These are phyloP conservation scores for Colletotrichum camelliae DNA, from an alignment of 2,329 filamentous ascomycete genomes.

Conservation along the genomic window DNA sequence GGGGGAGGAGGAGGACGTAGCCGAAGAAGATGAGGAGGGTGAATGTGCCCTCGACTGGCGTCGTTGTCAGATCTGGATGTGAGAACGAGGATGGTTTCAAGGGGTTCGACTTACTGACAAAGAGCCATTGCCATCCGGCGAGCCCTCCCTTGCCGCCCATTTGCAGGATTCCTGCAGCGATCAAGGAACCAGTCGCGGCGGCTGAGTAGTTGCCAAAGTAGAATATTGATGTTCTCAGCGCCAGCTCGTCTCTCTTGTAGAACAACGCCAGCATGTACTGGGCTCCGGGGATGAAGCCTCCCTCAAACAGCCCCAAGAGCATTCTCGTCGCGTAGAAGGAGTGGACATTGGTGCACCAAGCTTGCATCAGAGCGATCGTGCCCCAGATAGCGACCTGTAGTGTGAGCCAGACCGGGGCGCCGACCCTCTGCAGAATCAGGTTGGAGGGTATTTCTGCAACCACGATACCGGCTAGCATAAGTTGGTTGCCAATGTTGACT, in stretches of 20 bases:
- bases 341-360: slow-evolving; percentile 28
- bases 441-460: slow-evolving; percentile 44
- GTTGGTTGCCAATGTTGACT: slow-evolving; percentile 57
- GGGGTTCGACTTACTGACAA: neutral
- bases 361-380: slow-evolving; percentile 30
- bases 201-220: slow-evolving; percentile 48
- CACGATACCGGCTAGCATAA: slow-evolving; percentile 55
- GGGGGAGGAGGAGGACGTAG: slow-evolving; percentile 11
- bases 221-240: slow-evolving; percentile 39
- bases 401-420: slow-evolving; percentile 19
- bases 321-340: slow-evolving; percentile 31
- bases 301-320: slow-evolving; percentile 33
- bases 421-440: slow-evolving; percentile 38
- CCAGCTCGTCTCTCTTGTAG: slow-evolving; percentile 34
- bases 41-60: neutral
- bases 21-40: slow-evolving; percentile 12
- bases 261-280: slow-evolving; percentile 34
- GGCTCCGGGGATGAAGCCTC: slow-evolving; percentile 36
- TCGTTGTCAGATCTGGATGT: neutral
- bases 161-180: slow-evolving; percentile 15
- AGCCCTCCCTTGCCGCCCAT: slow-evolving; percentile 1
- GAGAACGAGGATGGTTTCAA: neutral
- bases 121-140: slow-evolving; percentile 24
- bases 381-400: slow-evolving; percentile 34
- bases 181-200: slow-evolving; percentile 13